These are phyloP conservation scores for Diaporthe sp. DNA, from an alignment of 2,329 filamentous ascomycete species.

Conservation along the genomic window DNA sequence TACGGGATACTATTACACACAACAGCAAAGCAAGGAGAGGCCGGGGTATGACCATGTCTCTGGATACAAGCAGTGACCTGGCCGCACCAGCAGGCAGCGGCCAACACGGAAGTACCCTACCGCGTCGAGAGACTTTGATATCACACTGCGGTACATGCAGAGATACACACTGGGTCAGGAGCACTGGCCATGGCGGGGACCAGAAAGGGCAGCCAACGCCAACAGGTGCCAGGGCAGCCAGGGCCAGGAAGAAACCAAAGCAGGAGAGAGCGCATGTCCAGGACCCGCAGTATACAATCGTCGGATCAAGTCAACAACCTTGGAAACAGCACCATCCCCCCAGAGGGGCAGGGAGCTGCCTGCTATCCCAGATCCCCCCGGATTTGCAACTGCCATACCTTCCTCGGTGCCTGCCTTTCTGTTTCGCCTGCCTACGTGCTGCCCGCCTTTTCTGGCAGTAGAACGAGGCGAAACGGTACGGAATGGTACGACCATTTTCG, in stretches of 20 bases:
- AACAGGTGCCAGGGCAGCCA: neutral
- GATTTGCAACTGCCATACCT: slow-evolving; percentile 16
- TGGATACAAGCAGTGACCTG: neutral
- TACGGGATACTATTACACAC: neutral
- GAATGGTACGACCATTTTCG: neutral
- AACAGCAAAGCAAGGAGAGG: neutral
- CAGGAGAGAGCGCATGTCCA: neutral
- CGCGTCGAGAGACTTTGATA: neutral
- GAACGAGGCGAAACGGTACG: neutral
- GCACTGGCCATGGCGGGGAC: neutral
- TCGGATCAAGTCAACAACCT: slow-evolving; percentile 19
- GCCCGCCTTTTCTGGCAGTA: neutral
- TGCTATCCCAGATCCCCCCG: slow-evolving; percentile 3
- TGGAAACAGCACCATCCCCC: slow-evolving; percentile 17
- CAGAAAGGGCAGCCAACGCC: neutral
- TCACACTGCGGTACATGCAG: neutral
- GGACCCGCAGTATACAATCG: slow-evolving; percentile 20
- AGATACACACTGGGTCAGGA: neutral
- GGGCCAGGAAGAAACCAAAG: neutral
- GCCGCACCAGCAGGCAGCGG: neutral
- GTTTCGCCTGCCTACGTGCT: neutral
- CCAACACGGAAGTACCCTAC: neutral
- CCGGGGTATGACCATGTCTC: slow-evolving; percentile 4
- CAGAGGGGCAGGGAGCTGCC: slow-evolving; percentile 10
- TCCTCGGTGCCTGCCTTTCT: neutral